Base-by-base conservation (phyloP, 2,329 filamentous ascomycete genomes). In the Endothia cerciana region DNA sequence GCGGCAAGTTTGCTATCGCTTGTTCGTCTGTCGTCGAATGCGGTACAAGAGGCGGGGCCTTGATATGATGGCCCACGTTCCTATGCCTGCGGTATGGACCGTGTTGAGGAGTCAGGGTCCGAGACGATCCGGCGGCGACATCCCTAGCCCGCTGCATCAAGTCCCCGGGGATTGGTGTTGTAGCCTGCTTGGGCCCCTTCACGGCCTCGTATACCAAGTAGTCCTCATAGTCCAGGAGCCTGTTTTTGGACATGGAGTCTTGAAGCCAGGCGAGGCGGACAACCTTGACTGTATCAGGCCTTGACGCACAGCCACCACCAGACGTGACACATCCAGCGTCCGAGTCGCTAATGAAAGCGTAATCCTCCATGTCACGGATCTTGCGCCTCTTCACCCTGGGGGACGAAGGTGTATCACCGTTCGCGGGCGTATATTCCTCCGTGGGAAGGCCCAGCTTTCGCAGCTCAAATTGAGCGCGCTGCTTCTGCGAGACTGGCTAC, bases 1-100 rank as follows among this genome's bases (percentile, higher is more conserved):
- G 81, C 0, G 91, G 92, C 0, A 92, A 74, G 67, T 77, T 65
- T 36, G 79, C 72, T 1, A 78, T 76, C 22, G 84, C 81, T 33
- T 96, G 91, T 65, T 94, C 85, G 66, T 97, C 93, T 2, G 90
- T 91, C 0, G 93, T 97, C 0, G 90, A 91, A 73, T 91, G 83
- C 45, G 88, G 87, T 11, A 88, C 74, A 6, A 96, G 77, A 11
- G 72, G 55, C 2, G 77, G 76, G 1, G 67, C 65, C 28, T 69
- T 69, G 53, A 62, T 41, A 30, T 68, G 66, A 38, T 69, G 66
- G 47, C 66, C 64, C 8, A 41, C 33, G 30, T 69, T 67, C 33
- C 70, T 64, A 25, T 70, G 67, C 28, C 62, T 62, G 58, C 64
- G 69, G 38, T 1, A 60, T 41, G 51, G 67, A 38, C 11, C 60